phyloP scores from a whole-genome alignment of 257 asterid species.

The Solanum clarkiae region DNA sequence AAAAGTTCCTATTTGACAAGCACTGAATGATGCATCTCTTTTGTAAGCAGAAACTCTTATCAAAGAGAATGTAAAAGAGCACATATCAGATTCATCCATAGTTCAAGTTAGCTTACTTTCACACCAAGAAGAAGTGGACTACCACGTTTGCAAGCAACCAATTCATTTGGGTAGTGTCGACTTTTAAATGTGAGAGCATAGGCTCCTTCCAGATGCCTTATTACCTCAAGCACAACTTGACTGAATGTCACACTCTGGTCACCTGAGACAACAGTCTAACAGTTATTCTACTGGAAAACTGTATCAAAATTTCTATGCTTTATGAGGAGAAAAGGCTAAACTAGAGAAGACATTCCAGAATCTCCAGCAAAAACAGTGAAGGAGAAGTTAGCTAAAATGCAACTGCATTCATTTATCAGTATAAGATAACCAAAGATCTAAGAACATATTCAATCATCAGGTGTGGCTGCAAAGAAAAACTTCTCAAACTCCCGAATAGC shows the following conservation, averaged over 20 bases:
- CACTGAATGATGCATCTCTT: background rate
- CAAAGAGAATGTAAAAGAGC: background rate
- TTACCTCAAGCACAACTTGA: constrained; percentile 96
- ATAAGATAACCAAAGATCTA: background rate
- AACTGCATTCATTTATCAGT: background rate
- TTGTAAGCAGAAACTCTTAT: background rate
- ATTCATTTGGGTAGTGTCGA: constrained; percentile 83
- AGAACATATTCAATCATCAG: background rate
- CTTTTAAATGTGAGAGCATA: constrained; percentile 97
- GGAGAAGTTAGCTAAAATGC: background rate
- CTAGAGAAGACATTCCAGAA: background rate
- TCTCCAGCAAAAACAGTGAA: background rate
- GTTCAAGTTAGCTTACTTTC: constrained; percentile 47
- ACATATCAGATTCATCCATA: background rate
- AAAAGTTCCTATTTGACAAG: background rate
- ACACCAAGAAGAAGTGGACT: constrained; percentile 98
- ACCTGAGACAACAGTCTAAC: constrained; percentile 28
- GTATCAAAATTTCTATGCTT: background rate
- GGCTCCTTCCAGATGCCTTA: constrained; percentile 98
- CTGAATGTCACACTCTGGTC: constrained; percentile 74
- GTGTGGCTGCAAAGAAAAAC: background rate
- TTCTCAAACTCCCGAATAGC: background rate
- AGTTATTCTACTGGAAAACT: background rate
- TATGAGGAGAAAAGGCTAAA: background rate
- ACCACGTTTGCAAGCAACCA: constrained; percentile 98